phyloP scores from a whole-genome alignment of 2,329 filamentous ascomycete genomes.

The Botrytis pseudocinerea region DNA sequence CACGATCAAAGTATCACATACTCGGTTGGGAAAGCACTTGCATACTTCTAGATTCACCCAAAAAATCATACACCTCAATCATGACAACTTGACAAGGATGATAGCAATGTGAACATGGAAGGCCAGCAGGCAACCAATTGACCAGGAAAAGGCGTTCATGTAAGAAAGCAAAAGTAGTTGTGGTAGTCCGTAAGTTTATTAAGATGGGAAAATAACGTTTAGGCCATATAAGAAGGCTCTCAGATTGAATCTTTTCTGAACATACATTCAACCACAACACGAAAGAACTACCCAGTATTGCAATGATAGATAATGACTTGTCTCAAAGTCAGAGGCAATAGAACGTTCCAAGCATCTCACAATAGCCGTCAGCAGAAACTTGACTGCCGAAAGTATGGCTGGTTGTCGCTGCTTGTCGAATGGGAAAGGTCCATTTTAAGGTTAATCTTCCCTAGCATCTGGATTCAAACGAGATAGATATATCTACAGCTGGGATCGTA shows the following conservation, averaged over 20 bases:
- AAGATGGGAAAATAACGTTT: not conserved
- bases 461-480: not conserved
- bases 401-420: not conserved
- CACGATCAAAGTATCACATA: not conserved
- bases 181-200: not conserved
- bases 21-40: not conserved
- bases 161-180: not conserved
- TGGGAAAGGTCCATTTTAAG: not conserved
- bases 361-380: not conserved
- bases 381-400: not conserved
- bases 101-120: not conserved
- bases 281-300: not conserved
- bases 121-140: not conserved
- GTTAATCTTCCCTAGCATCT: not conserved
- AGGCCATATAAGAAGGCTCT: not conserved
- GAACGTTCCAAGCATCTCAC: not conserved
- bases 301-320: not conserved
- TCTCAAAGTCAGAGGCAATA: not conserved
- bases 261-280: not conserved
- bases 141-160: not conserved
- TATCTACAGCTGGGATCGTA: not conserved
- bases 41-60: not conserved
- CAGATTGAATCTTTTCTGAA: not conserved
- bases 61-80: not conserved
- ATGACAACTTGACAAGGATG: not conserved